Conservation (phyloP, 306 rosid species). For the Rubus idaeus region DNA sequence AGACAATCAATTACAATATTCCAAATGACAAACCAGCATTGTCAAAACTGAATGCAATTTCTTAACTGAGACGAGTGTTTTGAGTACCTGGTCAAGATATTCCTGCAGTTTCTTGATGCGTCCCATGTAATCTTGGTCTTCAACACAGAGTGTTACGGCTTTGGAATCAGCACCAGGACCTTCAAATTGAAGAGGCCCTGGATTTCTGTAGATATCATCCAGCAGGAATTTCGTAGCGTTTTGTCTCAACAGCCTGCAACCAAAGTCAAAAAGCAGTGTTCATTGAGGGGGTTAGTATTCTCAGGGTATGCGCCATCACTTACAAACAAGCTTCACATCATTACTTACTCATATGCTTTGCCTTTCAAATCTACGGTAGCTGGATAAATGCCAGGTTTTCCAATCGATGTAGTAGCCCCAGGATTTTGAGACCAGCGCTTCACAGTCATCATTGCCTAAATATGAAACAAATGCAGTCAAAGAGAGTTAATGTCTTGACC, state of each 20-base stretch:
- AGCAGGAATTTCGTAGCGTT: slow-evolving; percentile 65
- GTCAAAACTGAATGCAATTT: neutral
- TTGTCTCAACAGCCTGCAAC: slow-evolving; percentile 70
- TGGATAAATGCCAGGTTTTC: slow-evolving; percentile 97
- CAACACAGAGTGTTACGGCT: slow-evolving; percentile 69
- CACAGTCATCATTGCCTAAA: slow-evolving; percentile 92
- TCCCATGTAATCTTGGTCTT: slow-evolving; percentile 98
- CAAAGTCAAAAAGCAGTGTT: slow-evolving; percentile 28
- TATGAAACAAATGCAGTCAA: slow-evolving; percentile 21
- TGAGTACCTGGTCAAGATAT: slow-evolving; percentile 78
- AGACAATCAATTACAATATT: neutral
- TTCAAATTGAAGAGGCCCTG: slow-evolving; percentile 96
- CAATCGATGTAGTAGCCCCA: slow-evolving; percentile 58
- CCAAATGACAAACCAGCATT: neutral
- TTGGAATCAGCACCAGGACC: slow-evolving; percentile 97
- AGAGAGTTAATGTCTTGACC: slow-evolving; percentile 16
- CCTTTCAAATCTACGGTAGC: slow-evolving; percentile 96
- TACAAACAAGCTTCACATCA: neutral
- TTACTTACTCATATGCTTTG: slow-evolving; percentile 89
- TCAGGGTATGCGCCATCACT: neutral
- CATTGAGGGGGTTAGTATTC: neutral
- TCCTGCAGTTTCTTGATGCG: slow-evolving; percentile 91
- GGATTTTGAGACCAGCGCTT: slow-evolving; percentile 93
- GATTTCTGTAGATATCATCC: slow-evolving; percentile 94
- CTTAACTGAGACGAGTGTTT: neutral